Base-by-base conservation (phyloP, 768 basidiomycete genomes). In the Leucocoprinus leucothites region DNA sequence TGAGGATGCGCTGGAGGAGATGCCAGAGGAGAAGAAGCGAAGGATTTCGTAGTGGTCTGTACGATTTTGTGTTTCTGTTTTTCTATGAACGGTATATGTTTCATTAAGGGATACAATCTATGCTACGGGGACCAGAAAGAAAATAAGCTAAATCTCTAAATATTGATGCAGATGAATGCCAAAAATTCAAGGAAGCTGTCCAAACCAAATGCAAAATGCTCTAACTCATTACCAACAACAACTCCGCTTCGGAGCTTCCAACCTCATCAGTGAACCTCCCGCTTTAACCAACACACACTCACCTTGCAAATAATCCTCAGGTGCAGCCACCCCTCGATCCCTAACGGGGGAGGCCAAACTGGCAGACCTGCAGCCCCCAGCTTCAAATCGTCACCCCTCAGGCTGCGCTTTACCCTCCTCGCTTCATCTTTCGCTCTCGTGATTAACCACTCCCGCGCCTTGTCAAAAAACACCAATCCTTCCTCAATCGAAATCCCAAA, bases 1-100 rank as follows among this genome's bases (percentile, higher is more conserved):
- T 24, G 60, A 59, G 18, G 59, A 49, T n/a, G 48, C 48, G 43
- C 57, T 59, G 26, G 59, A 57, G 35, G 45, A 21, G 16, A 0
- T 26, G 19, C 44, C 43, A 11, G n/a, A 34, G 18, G 18, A 42
- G 43, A 53, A 60, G 57, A 56, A 44, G 54, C 54, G 49, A 47
- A 47, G 54, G 40, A 35, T 16, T 49, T 42, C 31, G 19, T 36
- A 53, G 52, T 18, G 26, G 47, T 49, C 42, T 56, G 54, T 56
- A 48, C 35, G 35, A 21, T 48, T n/a, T 22, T 34, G 40, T 9
- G n/a, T 53, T 9, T 25, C 16, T 45, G 22, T 24, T 19, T 11
- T 11, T 5, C 13, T 31, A 47, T 47, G 3, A 53, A 35, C 16
- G 21, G 18, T 50, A 50, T 38, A 8, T 19, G 9, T 4, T 26